Evolutionary conservation across 2,329 filamentous ascomycete genomes (phyloP), one percentile per base, ranked within the genome.

Genomic region (Xylaria sp.): DNA sequence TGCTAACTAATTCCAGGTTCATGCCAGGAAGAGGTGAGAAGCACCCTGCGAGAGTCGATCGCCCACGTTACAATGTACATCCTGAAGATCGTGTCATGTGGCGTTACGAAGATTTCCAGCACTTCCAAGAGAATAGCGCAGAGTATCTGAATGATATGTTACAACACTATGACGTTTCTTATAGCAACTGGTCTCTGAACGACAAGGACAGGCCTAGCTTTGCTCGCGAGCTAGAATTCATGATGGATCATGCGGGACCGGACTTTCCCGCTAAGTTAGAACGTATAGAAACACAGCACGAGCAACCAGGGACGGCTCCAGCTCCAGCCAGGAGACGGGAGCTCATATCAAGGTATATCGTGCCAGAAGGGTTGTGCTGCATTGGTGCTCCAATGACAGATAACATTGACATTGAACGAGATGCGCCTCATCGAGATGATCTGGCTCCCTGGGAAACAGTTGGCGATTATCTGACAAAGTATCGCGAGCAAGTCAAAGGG

Each of bases 51-150:
- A 60, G 28, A 15, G 69, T 78, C 44, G 63, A 13, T 34, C 71
- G 73, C 13, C 75, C 74, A 18, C 34, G 18, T 4, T 77, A 76
- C 58, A 67, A 64, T 5, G 39, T 76, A 13, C 76, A 76, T 48
- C 77, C 78, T 1, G 78, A 79, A 66, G 71, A 78, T 44, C 76
- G 77, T 44, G 69, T 79, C 12, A 61, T 59, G 15, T 79, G 78
- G 78, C 76, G 77, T 23, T 73, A 79, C 55, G 10, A 25, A n/a
- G 52, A 62, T 5, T 1, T 32, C 1, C 13, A 48, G 1, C 48
- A 69, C 18, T 71, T 70, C 34, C 20, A 37, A 1, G 12, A 51
- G 15, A 1, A 6, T 0, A 69, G 50, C 9, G 55, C 39, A 32
- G 46, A 51, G 5, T 75, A 72, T 44, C 25, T 63, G 9, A 28